Evolutionary conservation across 306 rosid genomes (phyloP), one percentile per base, ranked within the genome.

Genomic region (Myrica gale): DNA sequence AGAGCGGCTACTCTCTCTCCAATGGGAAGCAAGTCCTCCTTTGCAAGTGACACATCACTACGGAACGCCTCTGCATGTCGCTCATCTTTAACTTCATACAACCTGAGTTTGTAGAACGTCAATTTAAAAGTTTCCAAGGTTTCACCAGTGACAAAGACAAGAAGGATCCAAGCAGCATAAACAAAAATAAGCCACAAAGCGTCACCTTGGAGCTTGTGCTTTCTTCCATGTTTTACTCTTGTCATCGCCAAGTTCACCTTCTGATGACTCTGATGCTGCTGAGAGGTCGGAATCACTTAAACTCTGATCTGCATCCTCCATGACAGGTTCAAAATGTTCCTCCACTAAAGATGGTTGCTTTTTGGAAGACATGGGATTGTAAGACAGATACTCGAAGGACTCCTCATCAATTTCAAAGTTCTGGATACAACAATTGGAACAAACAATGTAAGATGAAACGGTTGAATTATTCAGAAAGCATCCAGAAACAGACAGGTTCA

Each of bases 41-140:
- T 88, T 46, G 90, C 93, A 79, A 90, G 91, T 69, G 98, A 95
- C 68, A 79, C 84, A 51, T 79, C 81, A 78, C 84, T 92, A 88
- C 88, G 78, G 83, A 92, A 92, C 20, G 98, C 98, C 69, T 92
- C 98, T 12, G 97, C 97, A 68, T 95, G 97, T 80, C 82, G 80
- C 78, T 90, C 96, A 69, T 95, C 87, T 92, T 92, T 95, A 63
- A 89, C 83, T 81, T 95, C 98, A 76, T 87, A 86, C 86, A 95
- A 82, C 85, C 98, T 94, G 80, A 80, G 17, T 50, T 43, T 67
- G 48, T 26, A 53, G 13, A 20, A 52, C 10, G 55, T 43, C 21
- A 53, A 45, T 21, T 3, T 53, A 46, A 5, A 17, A 46, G 50
- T 50, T 69, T 37, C 54, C 66, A 44, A 54, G 65, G 48, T 68